Percentiles rank a stretch among this genome's conserved stretches.
phyloP scores from a whole-genome alignment of 163 green algal species.

The Chloroidium sp. region DNA sequence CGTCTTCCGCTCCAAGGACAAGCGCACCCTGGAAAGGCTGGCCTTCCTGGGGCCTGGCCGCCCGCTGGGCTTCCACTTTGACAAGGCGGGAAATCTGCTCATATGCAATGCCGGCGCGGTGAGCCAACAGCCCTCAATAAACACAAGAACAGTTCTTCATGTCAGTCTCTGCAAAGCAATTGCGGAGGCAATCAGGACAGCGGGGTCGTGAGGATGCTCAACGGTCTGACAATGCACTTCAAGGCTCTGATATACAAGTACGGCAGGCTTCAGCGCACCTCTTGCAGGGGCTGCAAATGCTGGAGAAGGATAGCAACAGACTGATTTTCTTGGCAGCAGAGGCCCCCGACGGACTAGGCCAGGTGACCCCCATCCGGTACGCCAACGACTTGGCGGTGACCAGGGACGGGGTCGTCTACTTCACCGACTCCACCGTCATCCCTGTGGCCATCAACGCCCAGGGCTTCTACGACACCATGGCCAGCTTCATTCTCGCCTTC shows the following conservation, averaged over 20 bases:
- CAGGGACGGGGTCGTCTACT: slow-evolving; percentile 47
- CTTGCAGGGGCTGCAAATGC: slow-evolving; percentile 21
- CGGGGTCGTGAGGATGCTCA: too few relatives aligned
- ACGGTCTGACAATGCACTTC: too few relatives aligned
- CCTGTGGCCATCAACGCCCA: slow-evolving; percentile 13
- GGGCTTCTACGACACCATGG: slow-evolving; percentile 43
- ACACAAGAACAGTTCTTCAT: too few relatives aligned
- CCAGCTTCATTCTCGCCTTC: slow-evolving; percentile 34
- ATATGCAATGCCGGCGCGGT: slow-evolving; percentile 35
- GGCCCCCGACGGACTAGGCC: background rate
- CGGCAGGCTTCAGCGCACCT: background rate
- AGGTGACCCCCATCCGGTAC: slow-evolving; percentile 31
- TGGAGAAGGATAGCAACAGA: slow-evolving; percentile 11
- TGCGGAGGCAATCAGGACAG: too few relatives aligned
- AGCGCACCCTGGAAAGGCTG: slow-evolving; percentile 14
- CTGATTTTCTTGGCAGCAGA: slow-evolving; percentile 25
- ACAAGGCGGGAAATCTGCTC: slow-evolving; percentile 24
- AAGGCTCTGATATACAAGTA: too few relatives aligned
- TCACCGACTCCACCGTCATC: slow-evolving; percentile 40
- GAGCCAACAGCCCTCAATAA: background rate
- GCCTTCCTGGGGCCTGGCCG: slow-evolving; percentile 37
- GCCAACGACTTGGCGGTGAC: slow-evolving; percentile 60
- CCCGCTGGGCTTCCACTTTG: slow-evolving; percentile 36
- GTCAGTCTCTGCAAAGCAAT: too few relatives aligned
- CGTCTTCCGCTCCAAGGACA: slow-evolving; percentile 11